These are phyloP conservation scores for Fagopyrum tataricum DNA, from an alignment of 148 eudicot genomes.

Conservation along the genomic window DNA sequence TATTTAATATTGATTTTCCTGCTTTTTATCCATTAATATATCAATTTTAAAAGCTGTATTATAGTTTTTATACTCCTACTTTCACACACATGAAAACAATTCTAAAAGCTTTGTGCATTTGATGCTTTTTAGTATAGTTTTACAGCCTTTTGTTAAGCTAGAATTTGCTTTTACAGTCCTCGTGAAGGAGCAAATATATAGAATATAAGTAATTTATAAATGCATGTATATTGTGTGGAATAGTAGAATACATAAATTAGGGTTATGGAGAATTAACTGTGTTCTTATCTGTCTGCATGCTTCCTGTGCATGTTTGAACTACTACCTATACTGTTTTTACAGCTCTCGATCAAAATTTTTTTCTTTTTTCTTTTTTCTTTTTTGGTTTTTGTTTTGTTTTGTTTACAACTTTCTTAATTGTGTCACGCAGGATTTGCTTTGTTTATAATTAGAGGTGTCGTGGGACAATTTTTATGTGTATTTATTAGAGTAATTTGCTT, in stretches of 20 bases:
- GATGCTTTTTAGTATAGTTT: not conserved
- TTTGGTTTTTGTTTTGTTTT: not conserved
- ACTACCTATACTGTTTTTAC: constrained; percentile 7
- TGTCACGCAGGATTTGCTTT: not conserved
- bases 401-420: not conserved
- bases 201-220: not conserved
- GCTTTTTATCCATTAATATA: not conserved
- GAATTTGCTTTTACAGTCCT: constrained; percentile 9
- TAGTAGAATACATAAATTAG: not conserved
- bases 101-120: not conserved
- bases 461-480: not conserved
- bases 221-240: constrained; percentile 3
- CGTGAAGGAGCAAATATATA: constrained; percentile 1
- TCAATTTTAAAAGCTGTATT: not conserved
- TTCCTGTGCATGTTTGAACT: not conserved
- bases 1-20: too few species aligned
- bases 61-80: constrained; percentile 2
- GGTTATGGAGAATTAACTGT: not conserved
- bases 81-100: not conserved
- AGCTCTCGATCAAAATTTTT: not conserved
- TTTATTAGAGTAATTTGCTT: not conserved
- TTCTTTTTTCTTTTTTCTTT: not conserved
- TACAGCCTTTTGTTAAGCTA: not conserved
- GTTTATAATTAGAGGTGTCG: not conserved
- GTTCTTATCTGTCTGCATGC: constrained; percentile 2